A percentile compares a stretch with the other conserved stretches of the same genome.
phyloP scores from a whole-genome alignment of 208 protist species.

The Leishmania gerbilli region DNA sequence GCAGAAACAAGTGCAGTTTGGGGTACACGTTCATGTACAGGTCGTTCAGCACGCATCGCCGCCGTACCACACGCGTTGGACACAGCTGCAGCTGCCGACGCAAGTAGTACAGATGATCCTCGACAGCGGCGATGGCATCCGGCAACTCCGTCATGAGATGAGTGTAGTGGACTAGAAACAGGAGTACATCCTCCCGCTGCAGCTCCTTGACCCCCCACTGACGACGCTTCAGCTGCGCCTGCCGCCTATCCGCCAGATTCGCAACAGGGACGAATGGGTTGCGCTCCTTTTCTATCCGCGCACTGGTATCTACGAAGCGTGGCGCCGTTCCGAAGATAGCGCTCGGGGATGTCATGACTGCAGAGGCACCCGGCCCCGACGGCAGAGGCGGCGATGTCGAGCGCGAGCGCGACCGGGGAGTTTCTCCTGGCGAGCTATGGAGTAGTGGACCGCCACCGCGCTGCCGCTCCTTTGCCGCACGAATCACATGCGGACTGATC shows the following conservation, averaged over 20 bases:
- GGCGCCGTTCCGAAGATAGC: slow-evolving; percentile 28
- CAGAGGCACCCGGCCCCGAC: neutral
- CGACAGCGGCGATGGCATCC: slow-evolving; percentile 43
- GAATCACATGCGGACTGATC: slow-evolving; percentile 1
- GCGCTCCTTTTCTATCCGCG: slow-evolving; percentile 23
- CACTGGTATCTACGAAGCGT: slow-evolving; percentile 2
- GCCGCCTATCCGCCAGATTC: slow-evolving; percentile 6
- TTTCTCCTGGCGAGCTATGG: neutral
- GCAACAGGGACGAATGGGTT: slow-evolving; percentile 49
- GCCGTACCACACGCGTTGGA: slow-evolving; percentile 42
- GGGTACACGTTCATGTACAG: slow-evolving; percentile 80
- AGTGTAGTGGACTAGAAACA: slow-evolving; percentile 46
- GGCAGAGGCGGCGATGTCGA: slow-evolving; percentile 4
- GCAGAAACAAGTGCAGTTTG: slow-evolving; percentile 58
- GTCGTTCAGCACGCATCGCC: slow-evolving; percentile 67
- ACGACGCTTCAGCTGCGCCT: slow-evolving; percentile 9
- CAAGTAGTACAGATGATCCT: slow-evolving; percentile 56
- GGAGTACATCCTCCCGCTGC: slow-evolving; percentile 50
- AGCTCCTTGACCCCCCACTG: slow-evolving; percentile 55
- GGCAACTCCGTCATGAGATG: slow-evolving; percentile 53
- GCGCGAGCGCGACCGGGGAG: neutral
- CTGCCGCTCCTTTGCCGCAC: neutral
- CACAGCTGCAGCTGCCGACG: slow-evolving; percentile 46
- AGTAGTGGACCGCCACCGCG: neutral
- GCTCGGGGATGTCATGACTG: slow-evolving; percentile 6